Conservation (phyloP, 345 rosid genomes). For the Cardamine occulta region DNA sequence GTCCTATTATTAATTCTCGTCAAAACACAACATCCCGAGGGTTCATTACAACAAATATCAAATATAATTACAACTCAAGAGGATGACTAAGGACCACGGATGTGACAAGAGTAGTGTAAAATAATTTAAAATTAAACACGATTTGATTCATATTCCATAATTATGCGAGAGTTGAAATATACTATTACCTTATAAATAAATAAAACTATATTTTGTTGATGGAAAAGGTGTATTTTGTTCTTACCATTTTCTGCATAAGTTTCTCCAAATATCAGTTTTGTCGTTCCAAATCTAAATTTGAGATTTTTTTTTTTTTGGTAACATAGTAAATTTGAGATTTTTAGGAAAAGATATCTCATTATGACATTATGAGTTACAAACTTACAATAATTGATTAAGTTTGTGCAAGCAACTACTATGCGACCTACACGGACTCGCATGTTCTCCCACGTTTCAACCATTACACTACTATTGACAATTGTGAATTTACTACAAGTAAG, state of each 20-base stretch:
- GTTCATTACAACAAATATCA: no score
- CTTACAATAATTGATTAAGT: not conserved
- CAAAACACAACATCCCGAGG: no score
- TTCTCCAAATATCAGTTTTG: not conserved
- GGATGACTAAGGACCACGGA: no score
- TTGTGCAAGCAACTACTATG: constrained; percentile 9
- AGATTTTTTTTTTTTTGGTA: no score
- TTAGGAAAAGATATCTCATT: not conserved
- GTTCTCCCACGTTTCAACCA: constrained; percentile 25
- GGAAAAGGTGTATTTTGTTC: not conserved
- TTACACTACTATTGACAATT: not conserved
- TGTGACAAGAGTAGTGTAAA: not conserved
- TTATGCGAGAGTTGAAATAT: not conserved
- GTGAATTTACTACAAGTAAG: not conserved
- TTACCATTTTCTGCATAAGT: not conserved
- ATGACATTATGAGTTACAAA: not conserved
- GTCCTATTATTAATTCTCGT: no score
- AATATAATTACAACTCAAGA: no score
- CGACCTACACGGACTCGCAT: constrained; percentile 26
- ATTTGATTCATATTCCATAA: not conserved
- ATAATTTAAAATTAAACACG: not conserved
- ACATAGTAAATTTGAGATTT: no score
- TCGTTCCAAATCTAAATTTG: not conserved
- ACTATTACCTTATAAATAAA: not conserved
- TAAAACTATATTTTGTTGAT: not conserved